Evolutionary conservation across 2,329 filamentous ascomycete genomes (phyloP), one percentile per base, ranked within the genome.

Genomic region (Rhytidhysteron rufulum): DNA sequence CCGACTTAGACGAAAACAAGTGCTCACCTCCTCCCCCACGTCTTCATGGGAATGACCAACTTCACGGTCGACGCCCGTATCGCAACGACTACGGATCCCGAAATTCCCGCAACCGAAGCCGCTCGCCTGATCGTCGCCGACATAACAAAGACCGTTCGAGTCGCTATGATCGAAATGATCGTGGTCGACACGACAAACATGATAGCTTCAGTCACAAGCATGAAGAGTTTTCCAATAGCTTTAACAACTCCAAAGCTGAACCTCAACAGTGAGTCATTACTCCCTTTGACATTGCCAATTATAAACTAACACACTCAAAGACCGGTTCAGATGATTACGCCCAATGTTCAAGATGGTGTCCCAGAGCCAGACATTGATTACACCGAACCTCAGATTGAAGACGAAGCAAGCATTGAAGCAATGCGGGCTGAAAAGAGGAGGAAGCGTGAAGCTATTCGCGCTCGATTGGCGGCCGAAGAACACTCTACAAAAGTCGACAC

Each of bases 301-400:
- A 29, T 16, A 16, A 13, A 83, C 73, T 74, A 81, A 85, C 84
- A 87, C 82, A 73, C 68, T 77, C 71, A 70, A 68, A 72, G 79
- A 78, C 77, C 16, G 33, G 33, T 15, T 10, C 20, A 8, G 13
- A 18, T 20, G 24, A 21, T 17, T 35, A 22, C 17, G 33, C 16
- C 15, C 22, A 36, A 25, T 36, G 5, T 25, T 17, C 25, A 17
- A 13, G 5, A 9, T 17, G 22, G 17, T 15, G 11, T 22, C 22
- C 11, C 24, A 11, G 24, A 5, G 19, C 11, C 16, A 8, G 27
- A 5, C 13, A 11, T 16, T 16, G 60, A 57, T 21, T 41, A 49
- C n/a, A 44, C 44, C 7, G 44, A 47, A 16, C 45, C 46, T 21
- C 49, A 42, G 4, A 20, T 36, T 4, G 50, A 57, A 43, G 57